These are phyloP conservation scores for Vitis hybrid DNA, from an alignment of 177 flowering plant genomes.

Conservation along the genomic window DNA sequence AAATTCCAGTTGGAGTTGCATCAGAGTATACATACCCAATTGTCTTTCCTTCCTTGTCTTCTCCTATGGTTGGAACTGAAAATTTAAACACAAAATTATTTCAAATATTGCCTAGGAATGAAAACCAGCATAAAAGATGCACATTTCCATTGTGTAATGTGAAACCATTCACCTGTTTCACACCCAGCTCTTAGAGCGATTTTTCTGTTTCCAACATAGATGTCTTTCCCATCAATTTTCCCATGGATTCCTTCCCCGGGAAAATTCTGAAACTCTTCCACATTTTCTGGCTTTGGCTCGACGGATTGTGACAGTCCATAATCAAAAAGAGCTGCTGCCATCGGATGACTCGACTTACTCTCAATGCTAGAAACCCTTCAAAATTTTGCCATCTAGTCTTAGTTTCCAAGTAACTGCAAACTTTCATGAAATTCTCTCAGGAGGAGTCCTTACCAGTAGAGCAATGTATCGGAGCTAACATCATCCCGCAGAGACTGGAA, in stretches of 20 bases:
- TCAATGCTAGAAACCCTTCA: conserved; percentile 93
- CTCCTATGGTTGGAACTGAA: conserved; percentile 47
- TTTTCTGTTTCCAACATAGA: conserved; percentile 70
- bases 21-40: conserved; percentile 55
- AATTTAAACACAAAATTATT: not conserved
- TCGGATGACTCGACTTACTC: conserved; percentile 93
- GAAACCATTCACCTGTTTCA: conserved; percentile 41
- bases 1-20: conserved; percentile 42
- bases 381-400: not conserved
- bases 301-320: conserved; percentile 45
- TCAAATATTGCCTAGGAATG: no score
- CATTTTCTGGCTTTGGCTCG: conserved; percentile 66
- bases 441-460: conserved; percentile 59
- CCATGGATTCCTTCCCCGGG: conserved; percentile 94
- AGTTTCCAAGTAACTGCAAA: not conserved
- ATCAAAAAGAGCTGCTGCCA: conserved; percentile 81
- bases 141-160: no score
- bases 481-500: conserved; percentile 40
- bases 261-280: conserved; percentile 61
- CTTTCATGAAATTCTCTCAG: not conserved
- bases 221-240: conserved; percentile 55
- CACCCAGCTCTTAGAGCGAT: conserved; percentile 66
- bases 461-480: conserved; percentile 43
- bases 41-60: conserved; percentile 44
- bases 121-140: no score